These are phyloP conservation scores for Cydonia oblonga DNA, from an alignment of 331 rosid genomes.

Conservation along the genomic window DNA sequence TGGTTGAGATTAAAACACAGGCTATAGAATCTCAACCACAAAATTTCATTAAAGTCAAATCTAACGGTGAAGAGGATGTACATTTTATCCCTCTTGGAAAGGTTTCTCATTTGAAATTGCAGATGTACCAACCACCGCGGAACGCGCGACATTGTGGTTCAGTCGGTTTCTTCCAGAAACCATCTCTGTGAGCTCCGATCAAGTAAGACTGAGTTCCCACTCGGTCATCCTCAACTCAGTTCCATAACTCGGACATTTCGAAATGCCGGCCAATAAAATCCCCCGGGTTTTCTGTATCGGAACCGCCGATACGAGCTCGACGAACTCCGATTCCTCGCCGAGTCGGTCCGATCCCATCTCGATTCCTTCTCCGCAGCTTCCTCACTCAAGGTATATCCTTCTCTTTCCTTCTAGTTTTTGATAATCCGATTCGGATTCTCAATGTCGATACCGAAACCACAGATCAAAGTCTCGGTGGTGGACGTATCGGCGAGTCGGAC, in stretches of 20 bases:
- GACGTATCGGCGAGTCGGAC: conserved; percentile 55
- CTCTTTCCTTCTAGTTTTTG: neutral
- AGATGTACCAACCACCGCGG: neutral
- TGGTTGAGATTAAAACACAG: too few species aligned
- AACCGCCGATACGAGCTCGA: conserved; percentile 68
- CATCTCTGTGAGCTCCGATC: neutral
- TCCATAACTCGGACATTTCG: neutral
- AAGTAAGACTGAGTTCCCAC: neutral
- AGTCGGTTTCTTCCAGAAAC: neutral
- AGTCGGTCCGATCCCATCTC: conserved; percentile 56
- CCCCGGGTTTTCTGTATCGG: conserved; percentile 64
- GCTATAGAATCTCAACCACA: too few species aligned
- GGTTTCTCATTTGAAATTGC: neutral
- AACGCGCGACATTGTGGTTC: neutral
- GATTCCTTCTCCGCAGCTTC: conserved; percentile 33
- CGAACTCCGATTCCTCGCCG: conserved; percentile 62
- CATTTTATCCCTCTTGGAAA: too few species aligned
- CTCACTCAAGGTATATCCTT: conserved; percentile 30
- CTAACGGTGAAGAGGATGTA: too few species aligned
- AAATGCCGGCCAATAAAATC: conserved; percentile 20
- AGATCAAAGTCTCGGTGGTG: conserved; percentile 50
- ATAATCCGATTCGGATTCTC: neutral
- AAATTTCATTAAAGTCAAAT: too few species aligned
- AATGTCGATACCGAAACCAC: conserved; percentile 8
- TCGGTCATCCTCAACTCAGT: neutral